Base-by-base conservation (phyloP, 2,329 filamentous ascomycete genomes). In the Pezicula neosporulosa region DNA sequence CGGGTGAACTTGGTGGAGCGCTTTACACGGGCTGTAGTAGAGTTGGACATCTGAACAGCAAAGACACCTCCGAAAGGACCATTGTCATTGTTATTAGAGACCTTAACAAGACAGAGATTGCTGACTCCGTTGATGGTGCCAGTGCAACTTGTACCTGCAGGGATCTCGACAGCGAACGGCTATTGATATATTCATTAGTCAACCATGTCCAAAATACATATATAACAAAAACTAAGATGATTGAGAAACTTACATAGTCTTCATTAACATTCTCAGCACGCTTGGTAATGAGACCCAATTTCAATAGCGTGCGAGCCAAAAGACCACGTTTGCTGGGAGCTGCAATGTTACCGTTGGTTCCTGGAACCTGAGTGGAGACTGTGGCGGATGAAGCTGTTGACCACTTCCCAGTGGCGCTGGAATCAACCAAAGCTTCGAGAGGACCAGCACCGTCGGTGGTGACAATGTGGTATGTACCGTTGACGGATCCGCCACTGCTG, bases 21-120 rank as follows among this genome's bases (percentile, higher is more conserved):
- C 37, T 39, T 39, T n/a, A 39, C 37, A 19, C 37, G 37, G 15
- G 41, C 10, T 15, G 46, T 47, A n/a, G 51, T 44, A 24, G 43
- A 18, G 18, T 35, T 48, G 37, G 43, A 18, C 47, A 72, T 70
- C 66, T 72, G 71, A 52, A 72, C 64, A 24, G 70, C 63, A 13
- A 72, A 56, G 21, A 68, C 62, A 13, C 70, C 71, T 16, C 70
- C 71, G 50, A 73, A 73, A 5, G 70, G 71, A 1, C 71, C 71
- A 3, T 63, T 65, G 6, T 53, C 50, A 61, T 71, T 71, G 52
- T 55, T 56, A 62, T 73, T 73, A 44, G 68, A 68, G 51, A 73
- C 67, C 66, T 72, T 72, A 56, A 70, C 63, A 21, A 72, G 58
- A 58, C 70, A 73, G 44, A 72, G 66, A 50, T 68, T 67, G 8